phyloP scores from a whole-genome alignment of 2,329 filamentous ascomycete genomes.

The Penicillium paneum region DNA sequence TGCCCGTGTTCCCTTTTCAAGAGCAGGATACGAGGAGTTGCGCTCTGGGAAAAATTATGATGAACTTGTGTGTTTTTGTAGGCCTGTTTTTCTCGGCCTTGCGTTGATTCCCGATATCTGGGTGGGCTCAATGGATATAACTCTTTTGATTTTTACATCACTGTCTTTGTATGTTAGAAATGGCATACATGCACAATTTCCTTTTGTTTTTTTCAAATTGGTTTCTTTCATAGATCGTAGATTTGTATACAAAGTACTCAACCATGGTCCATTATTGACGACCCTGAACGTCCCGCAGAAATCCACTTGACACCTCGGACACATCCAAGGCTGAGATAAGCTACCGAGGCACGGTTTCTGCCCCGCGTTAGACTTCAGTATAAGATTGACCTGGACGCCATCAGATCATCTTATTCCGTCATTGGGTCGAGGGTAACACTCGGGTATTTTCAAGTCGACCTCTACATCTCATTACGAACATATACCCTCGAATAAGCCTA shows the following conservation, averaged over 20 bases:
- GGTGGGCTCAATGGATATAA: constrained; percentile 44
- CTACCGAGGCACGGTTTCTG: constrained; percentile 17
- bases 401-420: neutral
- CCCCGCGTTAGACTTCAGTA: constrained; percentile 10
- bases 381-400: neutral
- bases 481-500: neutral
- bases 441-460: neutral
- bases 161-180: constrained; percentile 37
- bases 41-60: constrained; percentile 34
- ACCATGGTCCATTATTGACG: too few species aligned
- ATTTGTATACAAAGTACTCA: neutral
- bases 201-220: constrained; percentile 22
- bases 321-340: constrained; percentile 18
- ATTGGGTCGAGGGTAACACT: neutral
- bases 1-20: constrained; percentile 25
- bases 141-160: constrained; percentile 27
- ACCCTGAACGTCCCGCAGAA: too few species aligned
- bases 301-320: neutral
- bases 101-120: constrained; percentile 31
- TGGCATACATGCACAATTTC: constrained; percentile 38
- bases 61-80: constrained; percentile 32
- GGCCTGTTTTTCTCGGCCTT: constrained; percentile 22
- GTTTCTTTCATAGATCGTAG: neutral
- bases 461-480: neutral
- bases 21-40: constrained; percentile 35